Percentiles rank a stretch among this genome's conserved stretches.
phyloP scores from a whole-genome alignment of 208 protist genomes.

The Trypanosoma scelopori region DNA sequence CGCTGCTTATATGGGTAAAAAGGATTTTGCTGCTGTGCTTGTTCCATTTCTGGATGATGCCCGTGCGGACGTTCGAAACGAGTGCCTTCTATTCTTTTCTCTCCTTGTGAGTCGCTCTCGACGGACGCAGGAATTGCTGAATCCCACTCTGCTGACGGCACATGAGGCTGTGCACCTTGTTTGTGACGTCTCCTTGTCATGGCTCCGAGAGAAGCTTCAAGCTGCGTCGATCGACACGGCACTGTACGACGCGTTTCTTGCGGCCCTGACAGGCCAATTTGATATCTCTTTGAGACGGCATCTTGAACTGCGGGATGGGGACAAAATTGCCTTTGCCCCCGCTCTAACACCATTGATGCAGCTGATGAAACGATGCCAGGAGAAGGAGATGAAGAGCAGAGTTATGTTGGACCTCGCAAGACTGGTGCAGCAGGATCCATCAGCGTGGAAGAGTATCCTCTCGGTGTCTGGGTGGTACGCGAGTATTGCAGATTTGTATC shows the following conservation, averaged over 20 bases:
- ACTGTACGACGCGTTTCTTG: constrained; percentile 68
- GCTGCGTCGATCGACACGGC: constrained; percentile 28
- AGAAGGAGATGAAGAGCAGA: constrained; percentile 40
- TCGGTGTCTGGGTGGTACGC: constrained; percentile 70
- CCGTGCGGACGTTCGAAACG: constrained; percentile 40
- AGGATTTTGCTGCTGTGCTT: constrained; percentile 52
- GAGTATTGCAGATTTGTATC: constrained; percentile 53
- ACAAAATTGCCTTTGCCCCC: constrained; percentile 50
- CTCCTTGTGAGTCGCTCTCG: constrained; percentile 66
- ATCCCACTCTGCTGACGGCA: constrained; percentile 46
- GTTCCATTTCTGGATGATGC: constrained; percentile 57
- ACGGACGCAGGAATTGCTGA: constrained; percentile 79
- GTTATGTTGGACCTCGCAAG: constrained; percentile 54
- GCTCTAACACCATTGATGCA: constrained; percentile 56
- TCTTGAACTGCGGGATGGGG: constrained; percentile 33
- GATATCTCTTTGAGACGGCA: constrained; percentile 31
- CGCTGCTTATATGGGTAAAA: constrained; percentile 56
- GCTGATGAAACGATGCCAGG: constrained; percentile 48
- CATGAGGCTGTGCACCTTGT: constrained; percentile 61
- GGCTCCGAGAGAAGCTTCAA: constrained; percentile 56
- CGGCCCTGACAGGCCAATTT: constrained; percentile 66
- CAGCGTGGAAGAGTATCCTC: constrained; percentile 63
- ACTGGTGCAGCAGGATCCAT: constrained; percentile 54
- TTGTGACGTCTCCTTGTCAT: constrained; percentile 68
- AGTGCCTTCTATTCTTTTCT: constrained; percentile 69